Conservation (phyloP, 1,284 basidiomycete genomes). For the Cryptococcus sp. region DNA sequence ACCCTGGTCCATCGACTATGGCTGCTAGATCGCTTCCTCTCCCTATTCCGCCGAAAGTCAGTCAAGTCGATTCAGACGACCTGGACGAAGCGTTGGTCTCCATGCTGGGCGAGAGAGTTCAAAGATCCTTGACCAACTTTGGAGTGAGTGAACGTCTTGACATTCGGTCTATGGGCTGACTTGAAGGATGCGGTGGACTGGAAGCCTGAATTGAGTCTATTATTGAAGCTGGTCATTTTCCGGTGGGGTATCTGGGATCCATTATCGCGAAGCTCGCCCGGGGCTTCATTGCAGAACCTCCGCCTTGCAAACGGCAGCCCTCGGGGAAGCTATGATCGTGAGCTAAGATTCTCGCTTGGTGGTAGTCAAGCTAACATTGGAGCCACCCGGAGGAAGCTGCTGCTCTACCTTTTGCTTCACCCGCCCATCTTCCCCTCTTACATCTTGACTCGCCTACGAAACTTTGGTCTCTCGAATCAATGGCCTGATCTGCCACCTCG, state of each 20-base stretch:
- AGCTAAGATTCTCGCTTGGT: neutral
- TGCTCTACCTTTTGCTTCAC: slow-evolving; percentile 62
- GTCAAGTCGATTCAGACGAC: slow-evolving; percentile 86
- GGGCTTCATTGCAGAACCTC: slow-evolving; percentile 84
- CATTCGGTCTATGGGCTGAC: neutral
- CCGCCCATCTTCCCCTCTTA: slow-evolving; percentile 72
- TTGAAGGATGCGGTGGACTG: slow-evolving; percentile 62
- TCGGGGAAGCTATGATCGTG: neutral
- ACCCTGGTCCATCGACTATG: slow-evolving; percentile 4
- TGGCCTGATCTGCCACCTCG: slow-evolving; percentile 85
- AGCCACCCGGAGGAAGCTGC: slow-evolving; percentile 51
- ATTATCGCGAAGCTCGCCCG: slow-evolving; percentile 67
- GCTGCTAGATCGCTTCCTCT: neutral
- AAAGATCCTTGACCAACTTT: slow-evolving; percentile 63
- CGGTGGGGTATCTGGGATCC: slow-evolving; percentile 76
- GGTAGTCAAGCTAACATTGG: neutral
- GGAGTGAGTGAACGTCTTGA: slow-evolving; percentile 58
- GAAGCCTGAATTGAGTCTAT: slow-evolving; percentile 72
- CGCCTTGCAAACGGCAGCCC: slow-evolving; percentile 29
- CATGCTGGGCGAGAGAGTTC: slow-evolving; percentile 76
- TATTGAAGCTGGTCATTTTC: slow-evolving; percentile 73
- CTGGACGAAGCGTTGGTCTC: slow-evolving; percentile 84
- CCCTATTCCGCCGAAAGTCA: slow-evolving; percentile 58
- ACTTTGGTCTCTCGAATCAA: slow-evolving; percentile 69
- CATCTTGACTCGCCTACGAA: slow-evolving; percentile 64